Evolutionary conservation across 164 flowering plant genomes (phyloP).

Genomic region (Buxus sempervirens): DNA sequence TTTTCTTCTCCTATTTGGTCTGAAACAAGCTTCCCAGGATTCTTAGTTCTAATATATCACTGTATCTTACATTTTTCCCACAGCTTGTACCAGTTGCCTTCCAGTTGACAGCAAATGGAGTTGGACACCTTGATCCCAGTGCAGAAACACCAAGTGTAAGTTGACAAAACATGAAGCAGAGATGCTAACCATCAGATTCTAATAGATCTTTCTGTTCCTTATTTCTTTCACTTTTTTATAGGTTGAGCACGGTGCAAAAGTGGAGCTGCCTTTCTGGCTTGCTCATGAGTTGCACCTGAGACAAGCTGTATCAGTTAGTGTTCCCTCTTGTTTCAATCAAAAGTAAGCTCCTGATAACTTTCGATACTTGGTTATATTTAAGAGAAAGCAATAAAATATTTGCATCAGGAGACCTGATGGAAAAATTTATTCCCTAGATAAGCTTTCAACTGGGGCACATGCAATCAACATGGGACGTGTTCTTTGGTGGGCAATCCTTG

Average conservation of each 20-base stretch:
- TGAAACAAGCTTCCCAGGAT: background rate
- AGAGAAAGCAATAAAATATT: background rate
- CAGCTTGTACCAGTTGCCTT: constrained; percentile 72
- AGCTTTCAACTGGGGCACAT: background rate
- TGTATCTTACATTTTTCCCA: background rate
- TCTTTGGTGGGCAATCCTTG: background rate
- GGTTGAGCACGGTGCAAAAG: constrained; percentile 86
- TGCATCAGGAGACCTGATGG: background rate
- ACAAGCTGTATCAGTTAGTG: constrained; percentile 49
- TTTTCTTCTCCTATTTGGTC: background rate
- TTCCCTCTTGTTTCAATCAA: constrained; percentile 73
- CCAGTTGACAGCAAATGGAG: constrained; percentile 65
- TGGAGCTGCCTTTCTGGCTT: constrained; percentile 93
- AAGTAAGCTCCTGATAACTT: constrained; percentile 35
- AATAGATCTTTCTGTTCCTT: background rate
- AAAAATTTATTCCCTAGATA: background rate
- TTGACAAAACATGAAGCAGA: background rate
- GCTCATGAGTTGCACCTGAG: constrained; percentile 69
- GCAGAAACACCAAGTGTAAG: constrained; percentile 68
- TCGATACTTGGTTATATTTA: background rate
- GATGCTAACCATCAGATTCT: background rate
- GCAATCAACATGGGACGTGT: no score
- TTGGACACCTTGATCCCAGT: constrained; percentile 77
- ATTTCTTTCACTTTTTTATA: constrained; percentile 19
- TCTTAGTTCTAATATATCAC: background rate